These are phyloP conservation scores for Hippophae tibetana DNA, from an alignment of 306 rosid species.

Conservation along the genomic window DNA sequence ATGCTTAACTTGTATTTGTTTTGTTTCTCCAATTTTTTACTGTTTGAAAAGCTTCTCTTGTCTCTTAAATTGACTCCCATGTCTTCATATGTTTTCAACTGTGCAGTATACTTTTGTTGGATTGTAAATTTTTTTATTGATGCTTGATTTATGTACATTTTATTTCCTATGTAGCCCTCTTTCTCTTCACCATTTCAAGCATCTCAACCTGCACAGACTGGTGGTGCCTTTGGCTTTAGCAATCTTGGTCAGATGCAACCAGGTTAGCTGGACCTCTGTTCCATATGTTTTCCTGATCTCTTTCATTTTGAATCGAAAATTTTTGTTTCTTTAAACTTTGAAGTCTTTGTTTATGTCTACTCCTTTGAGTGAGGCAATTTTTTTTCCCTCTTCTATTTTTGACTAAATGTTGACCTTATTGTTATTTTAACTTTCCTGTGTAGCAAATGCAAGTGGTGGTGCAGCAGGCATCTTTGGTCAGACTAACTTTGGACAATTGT, in stretches of 20 bases:
- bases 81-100: background rate
- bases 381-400: too few relatives aligned
- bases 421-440: conserved; percentile 13
- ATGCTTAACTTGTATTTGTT: too few relatives aligned
- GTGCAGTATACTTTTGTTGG: background rate
- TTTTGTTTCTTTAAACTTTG: conserved; percentile 5
- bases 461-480: conserved; percentile 50
- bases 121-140: background rate
- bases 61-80: too few relatives aligned
- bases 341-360: conserved; percentile 9
- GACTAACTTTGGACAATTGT: conserved; percentile 54
- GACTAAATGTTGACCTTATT: background rate
- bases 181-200: conserved; percentile 51
- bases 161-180: conserved; percentile 32
- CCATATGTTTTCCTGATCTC: background rate
- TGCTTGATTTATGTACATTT: background rate
- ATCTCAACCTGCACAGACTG: conserved; percentile 39
- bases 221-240: conserved; percentile 37
- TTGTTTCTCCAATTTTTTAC: too few relatives aligned
- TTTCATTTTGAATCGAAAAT: conserved; percentile 2
- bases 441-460: conserved; percentile 51
- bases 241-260: conserved; percentile 56
- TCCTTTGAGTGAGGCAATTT: conserved; percentile 3
- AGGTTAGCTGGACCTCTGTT: conserved; percentile 34
- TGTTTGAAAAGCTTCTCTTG: too few relatives aligned